Evolutionary conservation across 2,329 filamentous ascomycete species (phyloP).

Genomic region (Chaetomiaceae sp.): DNA sequence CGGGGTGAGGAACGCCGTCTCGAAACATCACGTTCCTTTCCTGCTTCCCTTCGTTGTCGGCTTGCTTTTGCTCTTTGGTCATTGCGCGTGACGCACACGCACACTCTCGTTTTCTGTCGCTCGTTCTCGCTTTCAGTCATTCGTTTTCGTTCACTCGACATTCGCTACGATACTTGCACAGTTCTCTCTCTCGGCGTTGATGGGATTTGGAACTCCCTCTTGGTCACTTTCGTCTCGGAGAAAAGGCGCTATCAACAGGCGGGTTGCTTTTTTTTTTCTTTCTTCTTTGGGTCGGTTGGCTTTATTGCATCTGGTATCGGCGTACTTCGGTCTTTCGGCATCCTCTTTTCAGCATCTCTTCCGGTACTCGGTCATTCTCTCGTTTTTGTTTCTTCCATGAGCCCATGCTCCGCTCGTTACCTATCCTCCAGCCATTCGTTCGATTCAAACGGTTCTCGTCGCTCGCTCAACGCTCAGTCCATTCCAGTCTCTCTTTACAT

Average conservation of each 20-base stretch:
- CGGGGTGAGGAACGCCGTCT: neutral
- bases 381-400: too few species aligned
- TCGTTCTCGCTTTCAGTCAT: neutral
- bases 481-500: neutral
- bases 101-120: neutral
- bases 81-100: neutral
- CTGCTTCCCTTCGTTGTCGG: conserved; percentile 7
- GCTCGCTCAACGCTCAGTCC: neutral
- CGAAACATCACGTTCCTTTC: neutral
- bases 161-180: neutral
- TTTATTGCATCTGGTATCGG: neutral
- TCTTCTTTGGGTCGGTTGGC: neutral
- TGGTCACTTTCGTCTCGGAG: too few species aligned
- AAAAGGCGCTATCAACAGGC: too few species aligned
- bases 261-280: too few species aligned
- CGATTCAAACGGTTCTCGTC: neutral
- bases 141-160: neutral
- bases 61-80: neutral
- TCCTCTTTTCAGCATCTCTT: too few species aligned
- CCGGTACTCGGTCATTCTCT: neutral
- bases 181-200: neutral
- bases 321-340: neutral
- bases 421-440: too few species aligned
- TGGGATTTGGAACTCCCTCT: too few species aligned
- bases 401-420: too few species aligned